Evolutionary conservation across 2,329 filamentous ascomycete species (phyloP).

Genomic region (Lomentospora prolificans): DNA sequence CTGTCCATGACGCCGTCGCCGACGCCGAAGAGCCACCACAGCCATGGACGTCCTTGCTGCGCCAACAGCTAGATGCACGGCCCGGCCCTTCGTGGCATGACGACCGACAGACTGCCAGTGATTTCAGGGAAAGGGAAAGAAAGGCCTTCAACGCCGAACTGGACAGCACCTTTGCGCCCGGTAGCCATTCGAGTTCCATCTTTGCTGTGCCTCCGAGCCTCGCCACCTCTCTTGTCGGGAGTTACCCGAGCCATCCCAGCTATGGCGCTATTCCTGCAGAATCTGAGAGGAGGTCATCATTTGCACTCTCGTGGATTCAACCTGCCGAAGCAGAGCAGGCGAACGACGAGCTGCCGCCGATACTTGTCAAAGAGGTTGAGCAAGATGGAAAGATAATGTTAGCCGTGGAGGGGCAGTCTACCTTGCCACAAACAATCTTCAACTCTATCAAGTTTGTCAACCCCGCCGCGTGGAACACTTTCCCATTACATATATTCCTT

Average conservation of each 20-base stretch:
- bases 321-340: conserved; percentile 16
- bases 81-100: conserved; percentile 12
- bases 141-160: conserved; percentile 37
- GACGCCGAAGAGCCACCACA: conserved; percentile 26
- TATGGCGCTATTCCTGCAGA: conserved; percentile 41
- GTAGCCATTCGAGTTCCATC: conserved; percentile 29
- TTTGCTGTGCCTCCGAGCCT: conserved; percentile 52
- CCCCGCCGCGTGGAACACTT: too few relatives aligned
- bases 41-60: conserved; percentile 34
- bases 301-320: conserved; percentile 17
- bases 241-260: conserved; percentile 49
- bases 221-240: conserved; percentile 60
- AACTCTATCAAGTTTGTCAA: conserved; percentile 70
- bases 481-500: background rate
- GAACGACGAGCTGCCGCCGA: conserved; percentile 57
- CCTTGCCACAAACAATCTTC: conserved; percentile 87
- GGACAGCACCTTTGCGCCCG: conserved; percentile 11
- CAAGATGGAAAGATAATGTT: conserved; percentile 79
- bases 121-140: conserved; percentile 36
- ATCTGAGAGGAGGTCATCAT: conserved; percentile 1
- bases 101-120: conserved; percentile 11
- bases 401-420: conserved; percentile 86
- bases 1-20: conserved; percentile 18
- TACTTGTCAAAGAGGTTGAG: conserved; percentile 82
- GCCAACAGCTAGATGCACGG: conserved; percentile 38